A percentile compares a stretch with the other conserved stretches of the same genome.
Conservation (phyloP, 441 rosid genomes). For the Capsella rubella region DNA sequence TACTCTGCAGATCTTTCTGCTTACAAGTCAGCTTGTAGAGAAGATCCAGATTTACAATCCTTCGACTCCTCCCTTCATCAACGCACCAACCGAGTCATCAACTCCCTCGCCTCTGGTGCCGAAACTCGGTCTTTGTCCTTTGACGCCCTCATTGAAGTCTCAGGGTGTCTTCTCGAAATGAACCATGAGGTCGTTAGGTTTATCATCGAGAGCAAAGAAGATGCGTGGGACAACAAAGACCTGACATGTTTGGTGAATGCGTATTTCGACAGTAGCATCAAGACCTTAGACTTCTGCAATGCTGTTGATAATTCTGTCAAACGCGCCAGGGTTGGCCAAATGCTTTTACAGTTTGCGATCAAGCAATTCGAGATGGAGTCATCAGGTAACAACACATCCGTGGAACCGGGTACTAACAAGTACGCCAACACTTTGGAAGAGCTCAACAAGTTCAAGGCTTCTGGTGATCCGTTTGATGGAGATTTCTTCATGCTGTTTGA, state of each 20-base stretch:
- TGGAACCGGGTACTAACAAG: conserved; percentile 46
- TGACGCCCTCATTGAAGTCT: conserved; percentile 66
- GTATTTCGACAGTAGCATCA: conserved; percentile 67
- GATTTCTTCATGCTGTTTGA: conserved; percentile 63
- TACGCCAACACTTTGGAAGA: conserved; percentile 62
- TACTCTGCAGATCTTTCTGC: conserved; percentile 58
- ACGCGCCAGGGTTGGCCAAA: conserved; percentile 57
- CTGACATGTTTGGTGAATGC: conserved; percentile 62
- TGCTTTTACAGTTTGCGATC: conserved; percentile 60
- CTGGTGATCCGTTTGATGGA: conserved; percentile 66
- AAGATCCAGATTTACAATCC: conserved; percentile 60
- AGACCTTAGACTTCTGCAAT: conserved; percentile 69
- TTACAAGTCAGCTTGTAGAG: conserved; percentile 64
- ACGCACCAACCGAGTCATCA: conserved; percentile 58
- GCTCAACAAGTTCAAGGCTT: conserved; percentile 58
- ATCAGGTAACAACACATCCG: conserved; percentile 40
- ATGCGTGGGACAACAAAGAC: conserved; percentile 63
- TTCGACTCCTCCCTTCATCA: conserved; percentile 57
- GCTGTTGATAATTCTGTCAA: conserved; percentile 62
- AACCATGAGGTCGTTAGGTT: conserved; percentile 65
- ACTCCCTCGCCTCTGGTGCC: conserved; percentile 55
- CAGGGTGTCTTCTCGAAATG: conserved; percentile 62
- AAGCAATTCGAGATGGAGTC: conserved; percentile 58
- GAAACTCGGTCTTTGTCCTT: conserved; percentile 59
- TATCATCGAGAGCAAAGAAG: conserved; percentile 61